Evolutionary conservation across 2,329 filamentous ascomycete genomes (phyloP).

Genomic region (Neonectria magnoliae): DNA sequence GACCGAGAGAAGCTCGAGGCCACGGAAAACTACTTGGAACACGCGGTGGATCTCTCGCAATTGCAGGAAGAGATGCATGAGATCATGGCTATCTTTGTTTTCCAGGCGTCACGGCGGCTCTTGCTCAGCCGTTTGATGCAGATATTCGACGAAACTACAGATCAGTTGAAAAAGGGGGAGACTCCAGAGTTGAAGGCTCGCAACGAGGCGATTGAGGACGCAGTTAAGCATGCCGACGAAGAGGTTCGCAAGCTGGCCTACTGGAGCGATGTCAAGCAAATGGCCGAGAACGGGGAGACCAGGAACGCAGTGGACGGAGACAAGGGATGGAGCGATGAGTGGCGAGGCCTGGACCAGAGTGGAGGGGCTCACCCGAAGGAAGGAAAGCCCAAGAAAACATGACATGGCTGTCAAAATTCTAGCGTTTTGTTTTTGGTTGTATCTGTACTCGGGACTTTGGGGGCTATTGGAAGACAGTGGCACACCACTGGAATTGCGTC

Average conservation of each 20-base stretch:
- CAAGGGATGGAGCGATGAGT: slow-evolving; percentile 52
- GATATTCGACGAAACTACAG: slow-evolving; percentile 58
- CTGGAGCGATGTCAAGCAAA: slow-evolving; percentile 84
- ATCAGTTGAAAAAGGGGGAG: slow-evolving; percentile 51
- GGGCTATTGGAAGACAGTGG: background rate
- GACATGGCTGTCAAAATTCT: slow-evolving; percentile 14
- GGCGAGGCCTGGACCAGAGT: slow-evolving; percentile 64
- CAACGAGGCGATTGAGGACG: slow-evolving; percentile 76
- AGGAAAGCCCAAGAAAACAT: slow-evolving; percentile 36
- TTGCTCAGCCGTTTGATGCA: slow-evolving; percentile 76
- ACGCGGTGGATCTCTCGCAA: slow-evolving; percentile 80
- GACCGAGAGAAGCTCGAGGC: slow-evolving; percentile 92
- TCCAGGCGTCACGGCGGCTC: slow-evolving; percentile 85
- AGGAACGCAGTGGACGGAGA: slow-evolving; percentile 54
- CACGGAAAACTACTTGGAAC: slow-evolving; percentile 81
- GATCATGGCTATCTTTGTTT: slow-evolving; percentile 88
- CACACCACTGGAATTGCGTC: slow-evolving; percentile 2
- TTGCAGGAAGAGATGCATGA: slow-evolving; percentile 82
- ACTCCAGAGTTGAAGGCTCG: slow-evolving; percentile 50
- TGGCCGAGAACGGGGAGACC: slow-evolving; percentile 65
- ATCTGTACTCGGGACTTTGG: slow-evolving; percentile 12
- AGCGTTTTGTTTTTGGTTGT: slow-evolving; percentile 6
- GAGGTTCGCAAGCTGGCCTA: slow-evolving; percentile 85
- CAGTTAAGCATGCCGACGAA: slow-evolving; percentile 79
- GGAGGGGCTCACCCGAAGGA: slow-evolving; percentile 54